Percentiles rank a stretch among this genome's conserved stretches.
Evolutionary conservation across 1,139 yeast genomes (phyloP).

Genomic region (Hansenula sp.): DNA sequence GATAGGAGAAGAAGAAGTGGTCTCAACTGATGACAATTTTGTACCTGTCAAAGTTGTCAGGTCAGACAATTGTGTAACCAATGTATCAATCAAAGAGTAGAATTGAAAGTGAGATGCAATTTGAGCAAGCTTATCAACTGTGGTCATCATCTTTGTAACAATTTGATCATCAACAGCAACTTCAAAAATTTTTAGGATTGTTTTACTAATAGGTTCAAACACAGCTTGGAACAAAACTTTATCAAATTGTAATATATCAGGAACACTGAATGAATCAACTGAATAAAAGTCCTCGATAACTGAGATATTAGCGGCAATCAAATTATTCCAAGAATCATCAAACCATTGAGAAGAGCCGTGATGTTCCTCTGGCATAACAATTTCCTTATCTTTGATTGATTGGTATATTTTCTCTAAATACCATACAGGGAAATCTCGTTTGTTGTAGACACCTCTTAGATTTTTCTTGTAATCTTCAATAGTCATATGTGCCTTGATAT

Average conservation of each 20-base stretch:
- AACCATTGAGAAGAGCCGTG: slow-evolving; percentile 82
- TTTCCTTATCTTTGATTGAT: slow-evolving; percentile 81
- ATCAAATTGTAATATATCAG: slow-evolving; percentile 49
- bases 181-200: slow-evolving; percentile 71
- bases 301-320: slow-evolving; percentile 50
- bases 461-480: slow-evolving; percentile 77
- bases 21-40: not conserved
- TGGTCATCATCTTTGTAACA: slow-evolving; percentile 79
- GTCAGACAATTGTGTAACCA: slow-evolving; percentile 59
- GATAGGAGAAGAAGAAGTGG: slow-evolving; percentile 2
- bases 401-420: slow-evolving; percentile 75
- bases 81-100: slow-evolving; percentile 54
- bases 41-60: slow-evolving; percentile 47
- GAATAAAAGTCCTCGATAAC: slow-evolving; percentile 24
- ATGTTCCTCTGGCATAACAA: slow-evolving; percentile 97
- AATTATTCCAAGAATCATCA: slow-evolving; percentile 89
- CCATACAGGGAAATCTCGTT: slow-evolving; percentile 79
- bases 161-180: slow-evolving; percentile 91
- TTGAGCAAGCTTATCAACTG: slow-evolving; percentile 78
- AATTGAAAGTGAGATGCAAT: slow-evolving; percentile 66
- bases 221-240: slow-evolving; percentile 38
- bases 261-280: slow-evolving; percentile 23
- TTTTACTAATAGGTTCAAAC: slow-evolving; percentile 62
- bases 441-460: slow-evolving; percentile 72
- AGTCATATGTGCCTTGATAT: slow-evolving; percentile 82